Evolutionary conservation across 805 yeast genomes (phyloP).

Genomic region (Yarrowia sp.): DNA sequence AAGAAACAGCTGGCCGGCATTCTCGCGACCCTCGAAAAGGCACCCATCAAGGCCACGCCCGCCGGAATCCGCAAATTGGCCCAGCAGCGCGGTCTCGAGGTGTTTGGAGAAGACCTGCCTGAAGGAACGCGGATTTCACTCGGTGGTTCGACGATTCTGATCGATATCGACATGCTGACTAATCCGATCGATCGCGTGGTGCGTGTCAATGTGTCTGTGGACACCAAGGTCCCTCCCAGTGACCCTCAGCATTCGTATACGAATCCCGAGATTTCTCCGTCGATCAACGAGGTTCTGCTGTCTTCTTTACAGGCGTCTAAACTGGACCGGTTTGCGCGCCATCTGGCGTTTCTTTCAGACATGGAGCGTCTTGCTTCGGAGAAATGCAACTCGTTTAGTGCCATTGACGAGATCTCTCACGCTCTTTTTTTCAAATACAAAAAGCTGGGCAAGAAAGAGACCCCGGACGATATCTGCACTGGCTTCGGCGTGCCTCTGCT

Average conservation of each 20-base stretch:
- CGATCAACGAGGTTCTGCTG: constrained; percentile 45
- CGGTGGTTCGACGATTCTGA: constrained; percentile 52
- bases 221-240: constrained; percentile 43
- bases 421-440: constrained; percentile 44
- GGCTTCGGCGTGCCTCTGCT: constrained; percentile 47
- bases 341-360: constrained; percentile 48
- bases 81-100: constrained; percentile 47
- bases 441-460: constrained; percentile 39
- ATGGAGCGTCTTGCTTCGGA: constrained; percentile 50
- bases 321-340: constrained; percentile 48
- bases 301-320: constrained; percentile 47
- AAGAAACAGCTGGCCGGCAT: constrained; percentile 3
- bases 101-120: constrained; percentile 49
- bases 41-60: constrained; percentile 51
- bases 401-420: constrained; percentile 47
- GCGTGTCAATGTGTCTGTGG: constrained; percentile 46
- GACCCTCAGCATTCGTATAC: constrained; percentile 44
- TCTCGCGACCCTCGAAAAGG: constrained; percentile 44
- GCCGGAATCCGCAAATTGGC: constrained; percentile 50
- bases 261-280: constrained; percentile 44
- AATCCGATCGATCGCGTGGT: constrained; percentile 42
- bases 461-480: constrained; percentile 21
- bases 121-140: constrained; percentile 50
- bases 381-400: constrained; percentile 50
- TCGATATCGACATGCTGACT: constrained; percentile 48